Evolutionary conservation across 805 yeast species (phyloP), one percentile per base, ranked within the genome.

Genomic region (Ogataea salicorniae): DNA sequence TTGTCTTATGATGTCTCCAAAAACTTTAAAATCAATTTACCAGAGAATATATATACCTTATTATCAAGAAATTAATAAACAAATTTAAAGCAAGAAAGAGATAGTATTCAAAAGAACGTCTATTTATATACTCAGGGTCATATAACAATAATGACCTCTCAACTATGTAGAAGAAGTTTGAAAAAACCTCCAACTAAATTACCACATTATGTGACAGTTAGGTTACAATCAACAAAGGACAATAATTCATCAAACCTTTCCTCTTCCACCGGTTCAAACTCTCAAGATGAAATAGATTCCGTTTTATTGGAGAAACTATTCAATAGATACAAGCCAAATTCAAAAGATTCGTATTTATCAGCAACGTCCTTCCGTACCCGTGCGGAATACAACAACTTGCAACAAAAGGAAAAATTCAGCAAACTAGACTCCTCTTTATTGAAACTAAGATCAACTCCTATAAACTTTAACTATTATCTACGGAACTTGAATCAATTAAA

Each of bases 381-480:
- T 18, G 57, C 55, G 22, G 57, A 52, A 20, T 34, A 49, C 39
- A 49, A 56, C 22, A 60, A 58, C 43, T 37, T 37, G 6, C 63
- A 59, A 38, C 47, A 55, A 16, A 43, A 51, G 18, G 61, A 61
- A 45, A 60, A 58, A 42, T 58, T 65, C 42, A 49, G 49, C 8
- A 48, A 52, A 6, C 41, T 64, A 33, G 67, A 66, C 42, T 56
- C 57, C n/a, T 63, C 60, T 42, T 46, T 65, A 34, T 29, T 52
- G n/a, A 59, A 64, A 35, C 51, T 62, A 45, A 62, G 63, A 46
- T 44, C 62, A 2, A 54, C 62, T 2, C 71, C 71, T 3, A 59
- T 67, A 20, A 65, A 67, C 46, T 67, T 67, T 56, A 62, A 66
- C 46, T 67, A 66, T 45, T 67, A 66, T 48, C 42, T 67, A 31